A percentile compares a stretch with the other conserved stretches of the same genome.
Evolutionary conservation across 768 basidiomycete genomes (phyloP).

Genomic region (Suillus hirtellus): DNA sequence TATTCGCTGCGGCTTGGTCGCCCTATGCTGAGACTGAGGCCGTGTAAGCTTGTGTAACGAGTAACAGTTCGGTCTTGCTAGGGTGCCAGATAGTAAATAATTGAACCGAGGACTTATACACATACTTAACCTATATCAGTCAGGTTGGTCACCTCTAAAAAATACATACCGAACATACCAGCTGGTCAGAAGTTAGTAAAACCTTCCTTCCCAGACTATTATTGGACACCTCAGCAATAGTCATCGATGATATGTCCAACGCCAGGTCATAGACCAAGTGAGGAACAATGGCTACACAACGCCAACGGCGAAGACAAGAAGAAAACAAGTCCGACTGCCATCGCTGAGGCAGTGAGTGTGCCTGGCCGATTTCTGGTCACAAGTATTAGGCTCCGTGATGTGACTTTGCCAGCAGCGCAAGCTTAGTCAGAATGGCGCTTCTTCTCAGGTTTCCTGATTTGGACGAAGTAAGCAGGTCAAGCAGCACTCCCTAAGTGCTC

Average conservation of each 20-base stretch:
- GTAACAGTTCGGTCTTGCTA: not conserved
- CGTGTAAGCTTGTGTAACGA: not conserved
- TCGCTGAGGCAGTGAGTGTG: too few species aligned
- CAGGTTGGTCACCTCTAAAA: too few species aligned
- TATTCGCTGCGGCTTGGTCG: not conserved
- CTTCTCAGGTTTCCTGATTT: slow-evolving; percentile 9
- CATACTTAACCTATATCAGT: not conserved
- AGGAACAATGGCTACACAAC: not conserved
- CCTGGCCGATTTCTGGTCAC: too few species aligned
- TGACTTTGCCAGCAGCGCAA: not conserved
- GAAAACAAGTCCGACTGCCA: too few species aligned
- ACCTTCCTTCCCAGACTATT: not conserved
- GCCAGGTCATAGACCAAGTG: not conserved
- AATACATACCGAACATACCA: not conserved
- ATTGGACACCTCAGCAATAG: not conserved
- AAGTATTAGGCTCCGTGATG: too few species aligned
- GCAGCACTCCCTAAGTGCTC: slow-evolving; percentile 3
- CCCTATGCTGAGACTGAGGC: not conserved
- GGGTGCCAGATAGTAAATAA: not conserved
- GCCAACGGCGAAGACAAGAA: not conserved
- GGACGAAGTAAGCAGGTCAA: not conserved
- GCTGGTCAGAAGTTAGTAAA: too few species aligned
- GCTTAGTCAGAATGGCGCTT: slow-evolving; percentile 5
- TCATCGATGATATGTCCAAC: not conserved
- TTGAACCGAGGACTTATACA: not conserved